A percentile compares a stretch with the other conserved stretches of the same genome.
phyloP scores from a whole-genome alignment of 2,329 filamentous ascomycete species.

The Paracamarosporium sp. region DNA sequence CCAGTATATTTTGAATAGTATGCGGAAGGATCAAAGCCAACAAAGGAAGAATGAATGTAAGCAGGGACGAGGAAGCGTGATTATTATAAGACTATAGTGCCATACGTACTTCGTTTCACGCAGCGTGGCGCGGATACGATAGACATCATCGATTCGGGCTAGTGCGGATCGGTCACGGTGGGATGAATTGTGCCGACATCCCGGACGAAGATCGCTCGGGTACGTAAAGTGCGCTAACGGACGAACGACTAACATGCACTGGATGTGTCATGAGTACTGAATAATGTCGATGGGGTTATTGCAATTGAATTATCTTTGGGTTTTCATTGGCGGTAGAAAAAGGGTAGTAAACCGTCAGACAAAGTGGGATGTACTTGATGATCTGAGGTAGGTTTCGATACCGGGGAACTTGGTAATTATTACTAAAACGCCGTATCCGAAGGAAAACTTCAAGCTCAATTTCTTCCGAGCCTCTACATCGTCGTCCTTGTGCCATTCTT shows the following conservation, averaged over 20 bases:
- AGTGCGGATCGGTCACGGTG: slow-evolving; percentile 5
- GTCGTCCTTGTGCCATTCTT: too few relatives aligned
- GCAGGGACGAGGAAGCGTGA: background rate
- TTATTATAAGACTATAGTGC: background rate
- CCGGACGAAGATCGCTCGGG: slow-evolving; percentile 8
- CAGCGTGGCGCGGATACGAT: background rate
- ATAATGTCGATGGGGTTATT: too few relatives aligned
- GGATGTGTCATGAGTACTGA: too few relatives aligned
- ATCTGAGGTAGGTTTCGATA: too few relatives aligned
- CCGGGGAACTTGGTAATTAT: too few relatives aligned
- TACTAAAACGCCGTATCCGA: too few relatives aligned
- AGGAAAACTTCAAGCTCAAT: too few relatives aligned
- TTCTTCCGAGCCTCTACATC: too few relatives aligned
- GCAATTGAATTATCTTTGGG: too few relatives aligned
- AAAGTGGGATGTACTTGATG: too few relatives aligned
- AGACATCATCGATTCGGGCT: slow-evolving; percentile 2
- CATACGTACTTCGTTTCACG: slow-evolving; percentile 22
- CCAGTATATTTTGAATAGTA: background rate
- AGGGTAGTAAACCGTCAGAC: too few relatives aligned
- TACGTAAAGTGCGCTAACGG: background rate
- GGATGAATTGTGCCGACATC: slow-evolving; percentile 1
- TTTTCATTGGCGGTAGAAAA: too few relatives aligned
- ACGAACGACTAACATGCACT: background rate
- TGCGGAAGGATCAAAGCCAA: background rate
- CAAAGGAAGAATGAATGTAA: background rate